Percentiles rank a stretch among this genome's conserved stretches.
phyloP scores from a whole-genome alignment of 352 stramenopile genomes.

The Phytophthora quininea region DNA sequence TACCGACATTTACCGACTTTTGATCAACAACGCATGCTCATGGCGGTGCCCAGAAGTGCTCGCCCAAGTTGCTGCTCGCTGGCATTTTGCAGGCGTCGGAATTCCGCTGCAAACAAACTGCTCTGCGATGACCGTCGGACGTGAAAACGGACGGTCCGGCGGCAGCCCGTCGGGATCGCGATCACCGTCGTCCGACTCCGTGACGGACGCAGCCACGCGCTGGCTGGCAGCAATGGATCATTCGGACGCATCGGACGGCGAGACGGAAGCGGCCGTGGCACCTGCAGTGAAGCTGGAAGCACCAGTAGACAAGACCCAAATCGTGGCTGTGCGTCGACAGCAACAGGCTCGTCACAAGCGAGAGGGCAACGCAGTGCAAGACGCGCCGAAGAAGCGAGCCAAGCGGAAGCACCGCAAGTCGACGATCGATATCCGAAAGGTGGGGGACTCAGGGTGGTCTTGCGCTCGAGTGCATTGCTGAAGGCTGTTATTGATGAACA shows the following conservation, averaged over 20 bases:
- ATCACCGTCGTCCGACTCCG: conserved; percentile 9
- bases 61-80: neutral
- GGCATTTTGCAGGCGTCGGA: neutral
- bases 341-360: conserved; percentile 7
- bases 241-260: conserved; percentile 16
- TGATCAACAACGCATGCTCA: neutral
- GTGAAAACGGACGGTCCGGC: neutral
- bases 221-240: conserved; percentile 31
- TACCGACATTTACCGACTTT: conserved; percentile 1
- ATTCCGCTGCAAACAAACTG: neutral
- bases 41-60: neutral
- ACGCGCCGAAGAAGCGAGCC: conserved; percentile 19
- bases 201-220: conserved; percentile 25
- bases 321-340: neutral
- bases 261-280: conserved; percentile 6
- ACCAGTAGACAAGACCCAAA: neutral
- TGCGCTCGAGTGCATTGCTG: neutral
- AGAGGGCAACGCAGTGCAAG: neutral
- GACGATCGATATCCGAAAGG: conserved; percentile 31
- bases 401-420: conserved; percentile 35
- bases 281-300: conserved; percentile 9
- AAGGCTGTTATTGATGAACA: conserved; percentile 1
- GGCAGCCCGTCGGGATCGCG: neutral
- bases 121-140: conserved; percentile 7
- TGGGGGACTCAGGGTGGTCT: neutral